Evolutionary conservation across 495 filamentous ascomycete species (phyloP), one percentile per base, ranked within the genome.

Genomic region (Penicillium coffeae): DNA sequence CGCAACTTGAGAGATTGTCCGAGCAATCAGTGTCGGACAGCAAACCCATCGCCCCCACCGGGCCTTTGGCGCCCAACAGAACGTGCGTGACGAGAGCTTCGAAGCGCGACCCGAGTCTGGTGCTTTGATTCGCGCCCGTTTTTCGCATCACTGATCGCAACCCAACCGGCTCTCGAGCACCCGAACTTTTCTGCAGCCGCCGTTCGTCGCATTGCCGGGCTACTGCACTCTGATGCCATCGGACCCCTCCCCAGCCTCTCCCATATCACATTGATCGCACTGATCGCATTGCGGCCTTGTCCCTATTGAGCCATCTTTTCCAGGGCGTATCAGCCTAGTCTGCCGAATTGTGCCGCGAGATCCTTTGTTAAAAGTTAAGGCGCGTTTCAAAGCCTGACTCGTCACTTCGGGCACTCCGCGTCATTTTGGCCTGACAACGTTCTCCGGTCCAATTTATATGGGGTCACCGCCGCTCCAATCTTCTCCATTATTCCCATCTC

Each of bases 131-230:
- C 52, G 55, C 45, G 47, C 47, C 55, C 50, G 58, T 52, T 56
- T 51, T 50, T 42, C 58, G 54, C 55, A 59, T 60, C 54, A 59
- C 60, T n/a, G n/a, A n/a, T n/a, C 52, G 51, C 46, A 63, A 65
- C 63, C 66, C 63, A 71, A 59, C 54, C 44, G 25, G 25, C 13
- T 19, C 15, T 14, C 25, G 13, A 49, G 35, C 33, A 49, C 56
- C 58, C 46, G 53, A 50, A 25, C 18, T 18, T 10, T 32, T 47
- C 52, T 57, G 45, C 51, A 44, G 39, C 27, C 45, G 45, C 41
- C 21, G 62, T 60, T 65, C 54, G 51, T 42, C 56, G 51, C 60
- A 58, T 52, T 65, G 60, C 57, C 59, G 59, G 60, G 58, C 53
- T 43, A 21, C 35, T 45, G 55, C 49, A 47, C 38, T 44, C 48